Evolutionary conservation across 345 rosid genomes (phyloP).

Genomic region (Cochlearia excelsa): DNA sequence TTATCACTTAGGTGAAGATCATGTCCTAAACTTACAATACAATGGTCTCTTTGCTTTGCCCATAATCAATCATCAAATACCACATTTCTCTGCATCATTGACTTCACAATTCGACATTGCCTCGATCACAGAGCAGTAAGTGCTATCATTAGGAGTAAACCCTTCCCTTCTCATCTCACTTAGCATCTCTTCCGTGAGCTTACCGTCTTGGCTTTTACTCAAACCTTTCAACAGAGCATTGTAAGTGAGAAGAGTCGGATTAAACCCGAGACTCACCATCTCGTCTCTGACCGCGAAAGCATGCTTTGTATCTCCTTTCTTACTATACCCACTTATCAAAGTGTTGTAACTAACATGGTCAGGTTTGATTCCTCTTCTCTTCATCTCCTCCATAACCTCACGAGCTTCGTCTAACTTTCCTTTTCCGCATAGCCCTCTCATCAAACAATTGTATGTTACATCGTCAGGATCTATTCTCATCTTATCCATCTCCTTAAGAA

Average conservation of each 20-base stretch:
- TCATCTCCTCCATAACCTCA: constrained; percentile 73
- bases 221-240: constrained; percentile 81
- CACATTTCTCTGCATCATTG: constrained; percentile 8
- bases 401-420: constrained; percentile 91
- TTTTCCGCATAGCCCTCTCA: constrained; percentile 77
- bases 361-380: constrained; percentile 73
- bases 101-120: constrained; percentile 39
- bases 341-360: constrained; percentile 85
- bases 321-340: constrained; percentile 81
- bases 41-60: no score
- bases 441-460: constrained; percentile 80
- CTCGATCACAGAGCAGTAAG: constrained; percentile 68
- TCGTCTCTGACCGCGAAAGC: constrained; percentile 78
- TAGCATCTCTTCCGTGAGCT: constrained; percentile 68
- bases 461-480: constrained; percentile 75
- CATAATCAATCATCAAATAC: not conserved
- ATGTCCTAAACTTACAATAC: no score
- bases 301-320: constrained; percentile 71
- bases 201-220: constrained; percentile 68
- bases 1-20: no score
- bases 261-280: constrained; percentile 80
- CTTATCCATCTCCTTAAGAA: constrained; percentile 71
- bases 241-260: constrained; percentile 80
- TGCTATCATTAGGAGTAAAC: constrained; percentile 73
- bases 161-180: constrained; percentile 82